Conservation (phyloP, 2,329 filamentous ascomycete species). For the Piedraia hortae region DNA sequence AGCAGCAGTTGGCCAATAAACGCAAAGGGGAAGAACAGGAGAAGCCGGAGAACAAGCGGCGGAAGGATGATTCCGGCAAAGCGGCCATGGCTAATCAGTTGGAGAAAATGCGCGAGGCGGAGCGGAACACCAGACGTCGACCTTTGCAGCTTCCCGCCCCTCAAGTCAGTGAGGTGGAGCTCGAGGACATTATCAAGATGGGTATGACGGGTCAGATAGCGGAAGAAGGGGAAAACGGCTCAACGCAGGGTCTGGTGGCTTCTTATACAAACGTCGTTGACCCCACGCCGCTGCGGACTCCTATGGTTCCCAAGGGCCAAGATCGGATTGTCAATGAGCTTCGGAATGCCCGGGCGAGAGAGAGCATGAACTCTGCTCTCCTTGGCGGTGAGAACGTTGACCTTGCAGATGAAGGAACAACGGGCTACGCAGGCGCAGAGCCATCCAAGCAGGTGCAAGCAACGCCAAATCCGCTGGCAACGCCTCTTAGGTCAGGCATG, state of each 20-base stretch:
- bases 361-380: conserved; percentile 77
- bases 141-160: conserved; percentile 61
- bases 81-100: conserved; percentile 81
- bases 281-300: conserved; percentile 70
- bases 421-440: conserved; percentile 63
- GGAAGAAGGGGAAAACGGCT: conserved; percentile 52
- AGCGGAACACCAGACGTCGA: conserved; percentile 82
- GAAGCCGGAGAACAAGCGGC: conserved; percentile 50
- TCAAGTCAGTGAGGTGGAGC: conserved; percentile 72
- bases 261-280: conserved; percentile 63
- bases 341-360: conserved; percentile 70
- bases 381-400: conserved; percentile 85
- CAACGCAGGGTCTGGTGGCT: conserved; percentile 61
- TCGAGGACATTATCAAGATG: conserved; percentile 98
- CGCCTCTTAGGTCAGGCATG: conserved; percentile 46
- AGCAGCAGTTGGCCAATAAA: conserved; percentile 74
- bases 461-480: conserved; percentile 91
- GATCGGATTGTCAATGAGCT: conserved; percentile 94
- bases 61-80: conserved; percentile 60
- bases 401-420: conserved; percentile 61
- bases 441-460: conserved; percentile 54
- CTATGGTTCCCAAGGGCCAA: conserved; percentile 70
- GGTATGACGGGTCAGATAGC: conserved; percentile 74
- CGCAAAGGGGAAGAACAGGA: conserved; percentile 80
- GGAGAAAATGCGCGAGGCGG: conserved; percentile 83